Conservation (phyloP, 2,329 filamentous ascomycete species). For the Aspergillus sp. region DNA sequence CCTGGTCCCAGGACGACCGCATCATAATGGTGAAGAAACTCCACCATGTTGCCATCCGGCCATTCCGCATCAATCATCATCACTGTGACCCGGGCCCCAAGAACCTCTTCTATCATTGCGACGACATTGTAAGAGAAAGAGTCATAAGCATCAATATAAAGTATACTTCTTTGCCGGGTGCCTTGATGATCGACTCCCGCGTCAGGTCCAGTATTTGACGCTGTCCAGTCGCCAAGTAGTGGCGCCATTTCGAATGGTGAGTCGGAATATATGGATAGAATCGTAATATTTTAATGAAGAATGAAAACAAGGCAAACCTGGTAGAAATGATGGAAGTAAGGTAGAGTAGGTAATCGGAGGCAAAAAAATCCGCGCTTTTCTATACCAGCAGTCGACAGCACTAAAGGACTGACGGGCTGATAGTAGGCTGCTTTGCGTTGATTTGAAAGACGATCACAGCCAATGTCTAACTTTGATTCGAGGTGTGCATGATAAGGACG, state of each 20-base stretch:
- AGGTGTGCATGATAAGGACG: not conserved
- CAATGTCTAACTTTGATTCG: not conserved
- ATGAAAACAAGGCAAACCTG: not conserved
- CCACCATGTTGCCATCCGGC: constrained; percentile 45
- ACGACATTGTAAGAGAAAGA: constrained; percentile 97
- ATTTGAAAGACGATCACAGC: not conserved
- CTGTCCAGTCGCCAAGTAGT: constrained; percentile 29
- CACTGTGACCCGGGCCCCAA: constrained; percentile 67
- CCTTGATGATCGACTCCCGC: not conserved
- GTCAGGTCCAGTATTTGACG: constrained; percentile 1
- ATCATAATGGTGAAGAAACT: constrained; percentile 64
- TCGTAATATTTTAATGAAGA: not conserved
- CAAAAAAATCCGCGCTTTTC: not conserved
- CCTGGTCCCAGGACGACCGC: constrained; percentile 89
- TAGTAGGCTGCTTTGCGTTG: not conserved
- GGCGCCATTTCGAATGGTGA: constrained; percentile 25
- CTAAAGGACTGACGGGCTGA: not conserved
- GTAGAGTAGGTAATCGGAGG: not conserved
- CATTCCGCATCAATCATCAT: constrained; percentile 66
- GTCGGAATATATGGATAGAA: not conserved
- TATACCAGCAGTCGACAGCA: constrained; percentile 3
- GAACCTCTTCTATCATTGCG: constrained; percentile 69
- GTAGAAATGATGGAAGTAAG: not conserved
- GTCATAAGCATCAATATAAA: constrained; percentile 95
- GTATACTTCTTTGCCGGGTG: constrained; percentile 50